Base-by-base conservation (phyloP, 352 stramenopile genomes). In the Phytophthora multivora region DNA sequence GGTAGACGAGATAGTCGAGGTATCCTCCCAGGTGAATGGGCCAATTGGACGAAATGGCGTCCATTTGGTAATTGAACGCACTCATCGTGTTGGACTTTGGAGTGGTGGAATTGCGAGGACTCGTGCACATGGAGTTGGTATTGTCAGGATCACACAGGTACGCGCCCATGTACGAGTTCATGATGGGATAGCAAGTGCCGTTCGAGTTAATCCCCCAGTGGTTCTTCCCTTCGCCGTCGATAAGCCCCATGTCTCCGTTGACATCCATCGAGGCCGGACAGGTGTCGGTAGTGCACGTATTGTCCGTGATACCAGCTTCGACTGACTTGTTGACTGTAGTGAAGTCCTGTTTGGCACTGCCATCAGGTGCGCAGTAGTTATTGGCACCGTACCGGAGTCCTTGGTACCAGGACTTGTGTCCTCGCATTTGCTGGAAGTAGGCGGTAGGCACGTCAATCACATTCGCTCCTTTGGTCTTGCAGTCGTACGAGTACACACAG, bases 11-110 rank as follows among this genome's bases (percentile, higher is more conserved):
- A 43, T 75, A 92, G 39, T 82, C 75, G 7, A 66, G 47, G 59
- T 91, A 90, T 0, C 72, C 83, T 0, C 74, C 79, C 5, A 89
- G 33, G 30, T 86, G 78, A 19, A 92, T 68, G 4, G 70, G 73
- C 83, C 80, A 92, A 50, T 92, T 92, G 13, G 80, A 74, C 16
- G 80, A 91, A 48, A 91, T 89, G 10, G 78, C 82, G 23, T 91
- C 80, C 80, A 90, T 91, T 54, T 91, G 79, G 58, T 91, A 91
- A 61, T 80, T 86, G 55, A 91, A 89, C 15, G 66, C 16, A 42
- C 79, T 75, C 77, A 90, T 88, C 10, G 77, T 71, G 26, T 88
- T 86, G 9, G 72, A 81, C 57, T 71, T 71, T 41, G 71, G 66
- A 0, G 73, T 71, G 18, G 16, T 66, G 1, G 66, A 43, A 25